phyloP scores from a whole-genome alignment of 192 early-diverging fungal species.

The Umbelopsis sp. region DNA sequence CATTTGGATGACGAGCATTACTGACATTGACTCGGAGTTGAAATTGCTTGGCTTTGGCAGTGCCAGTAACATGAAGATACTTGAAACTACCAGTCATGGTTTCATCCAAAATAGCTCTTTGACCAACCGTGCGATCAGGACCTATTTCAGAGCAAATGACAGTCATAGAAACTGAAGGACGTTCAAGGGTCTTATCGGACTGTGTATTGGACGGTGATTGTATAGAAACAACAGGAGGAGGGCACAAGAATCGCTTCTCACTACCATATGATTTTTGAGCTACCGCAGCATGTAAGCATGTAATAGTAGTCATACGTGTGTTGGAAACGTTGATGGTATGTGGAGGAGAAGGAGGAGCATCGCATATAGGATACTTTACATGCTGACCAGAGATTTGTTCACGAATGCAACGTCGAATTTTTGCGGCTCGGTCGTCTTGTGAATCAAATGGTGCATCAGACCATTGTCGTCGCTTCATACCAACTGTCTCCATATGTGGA shows the following conservation, averaged over 20 bases:
- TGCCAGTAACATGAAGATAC: constrained; percentile 76
- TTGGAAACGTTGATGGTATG: constrained; percentile 17
- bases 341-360: constrained; percentile 11
- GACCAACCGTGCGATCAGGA: constrained; percentile 45
- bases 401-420: constrained; percentile 48
- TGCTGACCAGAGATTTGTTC: constrained; percentile 37
- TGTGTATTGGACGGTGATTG: constrained; percentile 35
- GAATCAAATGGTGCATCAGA: constrained; percentile 6
- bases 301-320: constrained; percentile 68
- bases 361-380: constrained; percentile 20
- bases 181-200: constrained; percentile 31
- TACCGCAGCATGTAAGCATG: constrained; percentile 79
- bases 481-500: constrained; percentile 2
- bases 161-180: constrained; percentile 29
- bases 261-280: constrained; percentile 95
- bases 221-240: constrained; percentile 73
- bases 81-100: constrained; percentile 66
- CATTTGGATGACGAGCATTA: constrained; percentile 29
- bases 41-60: constrained; percentile 80
- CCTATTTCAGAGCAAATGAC: constrained; percentile 42
- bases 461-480: constrained; percentile 15
- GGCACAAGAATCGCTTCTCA: constrained; percentile 86
- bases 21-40: constrained; percentile 67
- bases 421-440: constrained; percentile 42
- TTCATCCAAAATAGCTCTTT: constrained; percentile 54